Evolutionary conservation across 2,329 filamentous ascomycete species (phyloP).

Genomic region (Fulvia fulva): DNA sequence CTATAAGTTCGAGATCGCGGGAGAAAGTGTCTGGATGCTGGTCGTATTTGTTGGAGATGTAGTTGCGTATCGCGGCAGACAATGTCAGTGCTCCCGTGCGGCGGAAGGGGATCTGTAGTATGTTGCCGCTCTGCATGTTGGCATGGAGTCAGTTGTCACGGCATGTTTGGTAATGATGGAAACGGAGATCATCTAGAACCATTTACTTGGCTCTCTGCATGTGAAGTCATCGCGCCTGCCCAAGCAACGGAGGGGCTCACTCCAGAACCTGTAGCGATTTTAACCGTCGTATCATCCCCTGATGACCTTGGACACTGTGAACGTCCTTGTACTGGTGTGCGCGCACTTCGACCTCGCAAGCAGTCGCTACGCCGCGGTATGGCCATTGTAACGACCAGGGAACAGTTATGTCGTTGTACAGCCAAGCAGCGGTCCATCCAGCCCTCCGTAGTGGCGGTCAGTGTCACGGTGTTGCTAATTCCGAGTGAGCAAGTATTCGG

Average conservation of each 20-base stretch:
- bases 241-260: background rate
- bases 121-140: conserved; percentile 45
- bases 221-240: background rate
- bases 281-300: too few relatives aligned
- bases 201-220: background rate
- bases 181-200: too few relatives aligned
- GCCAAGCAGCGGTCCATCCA: background rate
- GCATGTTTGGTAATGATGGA: background rate
- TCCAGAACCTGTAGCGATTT: too few relatives aligned
- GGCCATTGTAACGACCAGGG: too few relatives aligned
- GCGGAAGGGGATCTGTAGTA: conserved; percentile 81
- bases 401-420: too few relatives aligned
- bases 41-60: conserved; percentile 97
- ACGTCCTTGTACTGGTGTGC: too few relatives aligned
- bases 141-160: background rate
- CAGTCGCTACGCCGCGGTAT: too few relatives aligned
- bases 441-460: background rate
- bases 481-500: background rate
- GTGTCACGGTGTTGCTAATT: background rate
- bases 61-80: conserved; percentile 79
- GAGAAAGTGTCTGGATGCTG: conserved; percentile 97
- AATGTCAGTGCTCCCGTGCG: conserved; percentile 76
- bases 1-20: conserved; percentile 81
- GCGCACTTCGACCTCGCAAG: too few relatives aligned
- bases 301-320: too few relatives aligned